A percentile compares a stretch with the other conserved stretches of the same genome.
Evolutionary conservation across 176 grass and related monocot genomes (phyloP).

Genomic region (barley (Hordeum vulgare)): DNA sequence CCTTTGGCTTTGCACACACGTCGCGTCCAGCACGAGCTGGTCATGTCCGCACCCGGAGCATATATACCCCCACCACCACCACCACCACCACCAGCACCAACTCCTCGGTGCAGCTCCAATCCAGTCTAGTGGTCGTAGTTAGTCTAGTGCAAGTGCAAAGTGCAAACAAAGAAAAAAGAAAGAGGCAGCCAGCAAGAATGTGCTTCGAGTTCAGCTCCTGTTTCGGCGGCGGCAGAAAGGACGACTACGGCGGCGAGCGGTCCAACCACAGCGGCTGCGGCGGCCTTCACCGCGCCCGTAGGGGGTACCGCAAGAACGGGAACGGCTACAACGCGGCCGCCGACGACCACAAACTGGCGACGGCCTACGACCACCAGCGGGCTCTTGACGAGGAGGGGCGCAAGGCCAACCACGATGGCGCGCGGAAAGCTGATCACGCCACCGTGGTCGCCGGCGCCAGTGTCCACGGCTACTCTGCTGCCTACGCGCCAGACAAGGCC

Average conservation of each 20-base stretch:
- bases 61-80: background rate
- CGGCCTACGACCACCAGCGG: background rate
- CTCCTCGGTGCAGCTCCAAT: too few species aligned
- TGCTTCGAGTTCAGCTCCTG: slow-evolving; percentile 19
- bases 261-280: background rate
- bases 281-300: background rate
- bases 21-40: background rate
- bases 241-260: background rate
- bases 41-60: background rate
- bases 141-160: too few species aligned
- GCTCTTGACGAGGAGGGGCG: background rate
- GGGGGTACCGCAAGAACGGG: background rate
- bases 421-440: background rate
- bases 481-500: background rate
- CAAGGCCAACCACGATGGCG: background rate
- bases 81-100: too few species aligned
- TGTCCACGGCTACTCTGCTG: background rate
- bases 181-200: slow-evolving; percentile 22
- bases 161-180: too few species aligned
- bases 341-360: background rate
- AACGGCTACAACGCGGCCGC: background rate
- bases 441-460: too few species aligned
- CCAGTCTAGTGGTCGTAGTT: background rate
- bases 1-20: background rate
- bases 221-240: background rate